These are phyloP conservation scores for Fraxinus greggii DNA, from an alignment of 305 asterid species.

Conservation along the genomic window DNA sequence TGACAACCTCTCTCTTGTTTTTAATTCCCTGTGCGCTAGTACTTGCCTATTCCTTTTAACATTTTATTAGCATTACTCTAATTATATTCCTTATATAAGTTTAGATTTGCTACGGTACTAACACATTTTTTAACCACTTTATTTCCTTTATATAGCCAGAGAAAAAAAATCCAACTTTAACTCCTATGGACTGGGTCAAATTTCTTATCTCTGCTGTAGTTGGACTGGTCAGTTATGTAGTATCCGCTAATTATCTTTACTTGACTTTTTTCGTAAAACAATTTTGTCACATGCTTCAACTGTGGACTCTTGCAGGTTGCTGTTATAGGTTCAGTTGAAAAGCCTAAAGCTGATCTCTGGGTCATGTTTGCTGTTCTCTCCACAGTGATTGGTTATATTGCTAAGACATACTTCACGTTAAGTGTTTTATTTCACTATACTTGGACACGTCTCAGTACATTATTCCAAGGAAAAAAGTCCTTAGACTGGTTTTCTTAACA, in stretches of 20 bases:
- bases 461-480: slow-evolving; percentile 10
- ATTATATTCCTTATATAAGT: not conserved
- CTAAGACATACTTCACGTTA: slow-evolving; percentile 97
- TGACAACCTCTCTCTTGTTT: not conserved
- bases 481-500: not conserved
- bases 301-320: slow-evolving; percentile 69
- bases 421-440: slow-evolving; percentile 31
- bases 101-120: slow-evolving; percentile 11
- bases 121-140: slow-evolving; percentile 4
- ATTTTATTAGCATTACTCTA: slow-evolving; percentile 3
- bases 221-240: slow-evolving; percentile 63
- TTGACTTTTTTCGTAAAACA: not conserved
- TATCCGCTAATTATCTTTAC: slow-evolving; percentile 8
- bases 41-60: not conserved
- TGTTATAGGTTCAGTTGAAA: slow-evolving; percentile 87
- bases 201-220: slow-evolving; percentile 80
- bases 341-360: slow-evolving; percentile 97
- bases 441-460: slow-evolving; percentile 14
- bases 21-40: not conserved
- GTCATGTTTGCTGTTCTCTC: slow-evolving; percentile 91
- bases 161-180: slow-evolving; percentile 91
- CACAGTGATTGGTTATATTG: slow-evolving; percentile 92
- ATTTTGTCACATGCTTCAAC: slow-evolving; percentile 12
- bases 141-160: slow-evolving; percentile 69
- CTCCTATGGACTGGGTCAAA: slow-evolving; percentile 99